Conservation (phyloP, 495 filamentous ascomycete species). For the Talaromyces proteolyticus region DNA sequence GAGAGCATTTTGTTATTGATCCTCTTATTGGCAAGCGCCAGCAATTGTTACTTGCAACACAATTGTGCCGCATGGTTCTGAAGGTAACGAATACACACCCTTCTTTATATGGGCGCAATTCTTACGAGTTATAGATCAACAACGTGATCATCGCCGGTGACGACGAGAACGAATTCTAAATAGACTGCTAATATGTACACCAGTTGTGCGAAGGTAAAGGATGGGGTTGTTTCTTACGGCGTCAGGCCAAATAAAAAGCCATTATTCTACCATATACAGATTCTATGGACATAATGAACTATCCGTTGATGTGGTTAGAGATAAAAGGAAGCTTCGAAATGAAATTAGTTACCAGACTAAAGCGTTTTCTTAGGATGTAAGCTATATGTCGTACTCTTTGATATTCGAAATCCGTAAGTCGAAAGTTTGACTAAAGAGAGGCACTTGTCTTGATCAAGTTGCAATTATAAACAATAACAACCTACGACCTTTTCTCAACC, state of each 20-base stretch:
- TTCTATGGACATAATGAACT: neutral
- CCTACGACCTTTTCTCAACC: too few relatives aligned
- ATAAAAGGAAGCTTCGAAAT: neutral
- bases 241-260: neutral
- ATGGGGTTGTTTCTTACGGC: neutral
- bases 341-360: too few relatives aligned
- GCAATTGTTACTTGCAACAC: slow-evolving; percentile 91
- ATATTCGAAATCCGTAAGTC: too few relatives aligned
- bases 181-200: slow-evolving; percentile 5
- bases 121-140: slow-evolving; percentile 49
- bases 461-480: too few relatives aligned
- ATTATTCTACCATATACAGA: neutral
- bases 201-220: slow-evolving; percentile 6
- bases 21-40: slow-evolving; percentile 96
- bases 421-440: too few relatives aligned
- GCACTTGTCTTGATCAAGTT: too few relatives aligned
- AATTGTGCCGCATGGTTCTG: slow-evolving; percentile 97
- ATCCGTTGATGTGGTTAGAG: neutral
- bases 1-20: slow-evolving; percentile 94
- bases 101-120: neutral
- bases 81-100: slow-evolving; percentile 63
- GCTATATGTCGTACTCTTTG: too few relatives aligned
- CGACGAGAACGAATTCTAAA: slow-evolving; percentile 87
- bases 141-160: slow-evolving; percentile 94
- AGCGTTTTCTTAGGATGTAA: too few relatives aligned